A percentile compares a stretch with the other conserved stretches of the same genome.
Evolutionary conservation across 257 asterid genomes (phyloP).

Genomic region (Dorcoceras hygrometricum): DNA sequence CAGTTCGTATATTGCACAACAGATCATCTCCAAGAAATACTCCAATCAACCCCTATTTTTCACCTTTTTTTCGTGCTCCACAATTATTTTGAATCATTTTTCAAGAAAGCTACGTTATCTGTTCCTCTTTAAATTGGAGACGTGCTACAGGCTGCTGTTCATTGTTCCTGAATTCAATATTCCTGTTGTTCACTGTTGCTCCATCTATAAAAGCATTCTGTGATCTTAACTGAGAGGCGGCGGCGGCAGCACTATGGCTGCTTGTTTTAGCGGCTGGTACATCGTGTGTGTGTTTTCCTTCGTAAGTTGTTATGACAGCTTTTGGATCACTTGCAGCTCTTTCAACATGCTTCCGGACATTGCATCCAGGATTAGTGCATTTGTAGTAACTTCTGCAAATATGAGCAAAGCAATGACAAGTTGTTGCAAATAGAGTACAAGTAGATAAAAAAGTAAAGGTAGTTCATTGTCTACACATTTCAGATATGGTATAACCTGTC

Average conservation of each 20-base stretch:
- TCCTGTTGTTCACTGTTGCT: conserved; percentile 30
- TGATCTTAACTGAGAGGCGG: conserved; percentile 51
- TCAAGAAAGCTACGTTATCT: conserved; percentile 35
- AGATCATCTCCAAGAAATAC: conserved; percentile 13
- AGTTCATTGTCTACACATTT: too few relatives aligned
- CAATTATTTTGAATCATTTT: neutral
- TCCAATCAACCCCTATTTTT: conserved; percentile 7
- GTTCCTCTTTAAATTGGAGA: conserved; percentile 71
- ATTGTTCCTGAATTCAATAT: conserved; percentile 38
- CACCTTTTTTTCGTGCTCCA: conserved; percentile 21
- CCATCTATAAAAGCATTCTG: conserved; percentile 31
- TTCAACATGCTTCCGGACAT: conserved; percentile 89
- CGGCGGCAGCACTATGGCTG: conserved; percentile 52
- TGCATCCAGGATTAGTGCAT: conserved; percentile 81
- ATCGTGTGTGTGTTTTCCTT: conserved; percentile 82
- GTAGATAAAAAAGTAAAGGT: neutral
- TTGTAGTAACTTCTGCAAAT: conserved; percentile 85
- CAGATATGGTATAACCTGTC: neutral
- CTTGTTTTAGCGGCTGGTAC: conserved; percentile 74
- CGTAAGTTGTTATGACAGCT: conserved; percentile 87
- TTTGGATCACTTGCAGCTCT: conserved; percentile 81
- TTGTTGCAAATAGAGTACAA: neutral
- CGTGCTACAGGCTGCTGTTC: conserved; percentile 56
- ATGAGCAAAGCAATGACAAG: conserved; percentile 5
- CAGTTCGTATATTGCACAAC: conserved; percentile 27